Evolutionary conservation across 164 flowering plant species (phyloP).

Genomic region (Stephania cephalantha): DNA sequence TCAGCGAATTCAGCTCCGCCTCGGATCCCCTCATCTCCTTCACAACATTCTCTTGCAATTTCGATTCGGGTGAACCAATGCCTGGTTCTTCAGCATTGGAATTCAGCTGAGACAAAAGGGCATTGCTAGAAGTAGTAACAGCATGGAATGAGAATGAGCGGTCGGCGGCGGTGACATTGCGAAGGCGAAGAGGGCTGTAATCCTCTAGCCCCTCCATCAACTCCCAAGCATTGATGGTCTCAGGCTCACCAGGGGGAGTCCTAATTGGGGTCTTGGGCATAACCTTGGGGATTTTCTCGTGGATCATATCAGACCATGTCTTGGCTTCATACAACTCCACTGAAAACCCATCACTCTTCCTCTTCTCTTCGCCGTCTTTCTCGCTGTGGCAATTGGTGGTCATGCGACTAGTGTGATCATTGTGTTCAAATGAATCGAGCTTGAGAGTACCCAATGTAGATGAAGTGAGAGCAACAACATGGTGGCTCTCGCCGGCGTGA

Average conservation of each 20-base stretch:
- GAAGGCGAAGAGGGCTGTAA: slow-evolving; percentile 34
- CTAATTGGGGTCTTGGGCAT: slow-evolving; percentile 45
- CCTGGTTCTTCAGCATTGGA: too few species aligned
- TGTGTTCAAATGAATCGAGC: slow-evolving; percentile 23
- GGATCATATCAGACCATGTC: slow-evolving; percentile 63
- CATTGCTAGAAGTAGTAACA: background rate
- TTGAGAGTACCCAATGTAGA: slow-evolving; percentile 54
- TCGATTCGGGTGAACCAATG: background rate
- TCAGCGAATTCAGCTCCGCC: background rate
- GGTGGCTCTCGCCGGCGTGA: slow-evolving; percentile 36
- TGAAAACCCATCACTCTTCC: slow-evolving; percentile 24
- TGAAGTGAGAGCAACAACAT: slow-evolving; percentile 60
- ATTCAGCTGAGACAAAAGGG: background rate
- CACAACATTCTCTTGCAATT: slow-evolving; percentile 8
- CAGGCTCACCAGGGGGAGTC: slow-evolving; percentile 90
- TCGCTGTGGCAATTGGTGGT: background rate
- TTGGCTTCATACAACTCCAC: slow-evolving; percentile 55
- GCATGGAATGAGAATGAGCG: slow-evolving; percentile 62
- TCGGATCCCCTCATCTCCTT: slow-evolving; percentile 14
- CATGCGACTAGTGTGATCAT: background rate
- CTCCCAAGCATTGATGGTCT: slow-evolving; percentile 83
- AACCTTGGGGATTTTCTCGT: slow-evolving; percentile 46
- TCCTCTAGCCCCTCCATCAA: slow-evolving; percentile 93
- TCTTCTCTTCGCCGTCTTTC: background rate
- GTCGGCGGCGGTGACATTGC: slow-evolving; percentile 13